A percentile compares a stretch with the other conserved stretches of the same genome.
Conservation (phyloP, 164 flowering plant genomes). For the Akebia trifoliata region DNA sequence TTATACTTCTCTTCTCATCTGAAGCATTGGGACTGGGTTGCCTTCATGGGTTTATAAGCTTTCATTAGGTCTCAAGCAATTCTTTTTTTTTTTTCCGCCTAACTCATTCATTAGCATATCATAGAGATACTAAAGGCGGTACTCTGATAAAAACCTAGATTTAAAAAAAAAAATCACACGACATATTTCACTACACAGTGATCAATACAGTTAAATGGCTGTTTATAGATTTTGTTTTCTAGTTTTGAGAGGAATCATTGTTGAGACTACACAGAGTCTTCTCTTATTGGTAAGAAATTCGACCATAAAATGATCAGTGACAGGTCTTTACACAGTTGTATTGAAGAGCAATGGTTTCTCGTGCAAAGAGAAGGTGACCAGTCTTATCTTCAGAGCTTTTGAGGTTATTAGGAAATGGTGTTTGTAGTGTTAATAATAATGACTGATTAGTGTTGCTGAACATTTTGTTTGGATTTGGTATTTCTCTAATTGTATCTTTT, state of each 20-base stretch:
- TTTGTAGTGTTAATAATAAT: background rate
- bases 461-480: background rate
- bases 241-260: conserved; percentile 7
- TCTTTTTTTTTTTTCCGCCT: background rate
- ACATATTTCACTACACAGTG: conserved; percentile 3
- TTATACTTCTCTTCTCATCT: conserved; percentile 7
- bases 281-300: conserved; percentile 1
- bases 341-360: conserved; percentile 9
- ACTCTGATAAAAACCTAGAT: too few species aligned
- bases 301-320: conserved; percentile 4
- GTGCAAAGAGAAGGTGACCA: conserved; percentile 12
- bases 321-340: conserved; percentile 10
- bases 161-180: too few species aligned
- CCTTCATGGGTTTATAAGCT: conserved; percentile 9
- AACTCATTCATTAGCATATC: too few species aligned
- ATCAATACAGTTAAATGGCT: background rate
- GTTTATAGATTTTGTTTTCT: background rate
- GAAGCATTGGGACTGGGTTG: conserved; percentile 3
- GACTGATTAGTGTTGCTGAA: background rate
- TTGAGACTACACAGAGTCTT: conserved; percentile 7
- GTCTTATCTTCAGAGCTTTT: conserved; percentile 9
- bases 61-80: background rate
- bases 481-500: background rate
- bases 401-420: background rate
- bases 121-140: too few species aligned